Percentiles rank a stretch among this genome's conserved stretches.
Evolutionary conservation across 2,329 filamentous ascomycete genomes (phyloP).

Genomic region (Fusarium denticulatum): DNA sequence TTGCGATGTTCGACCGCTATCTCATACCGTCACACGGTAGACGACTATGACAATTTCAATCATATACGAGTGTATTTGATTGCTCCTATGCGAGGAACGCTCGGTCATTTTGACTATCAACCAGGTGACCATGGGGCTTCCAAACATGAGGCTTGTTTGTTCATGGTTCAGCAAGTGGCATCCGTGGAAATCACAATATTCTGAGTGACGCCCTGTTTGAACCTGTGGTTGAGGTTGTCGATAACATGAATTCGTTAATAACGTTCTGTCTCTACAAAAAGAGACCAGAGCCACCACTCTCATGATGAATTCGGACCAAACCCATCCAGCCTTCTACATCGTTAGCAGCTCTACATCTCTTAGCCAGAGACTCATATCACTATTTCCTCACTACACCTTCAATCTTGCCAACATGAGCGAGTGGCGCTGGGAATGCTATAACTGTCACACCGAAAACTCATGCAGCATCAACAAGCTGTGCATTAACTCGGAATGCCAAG

Average conservation of each 20-base stretch:
- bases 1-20: not conserved
- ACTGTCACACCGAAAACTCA: not conserved
- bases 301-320: not conserved
- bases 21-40: not conserved
- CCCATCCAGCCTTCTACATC: not conserved
- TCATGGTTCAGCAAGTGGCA: not conserved
- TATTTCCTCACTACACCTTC: not conserved
- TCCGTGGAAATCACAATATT: constrained; percentile 2
- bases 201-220: not conserved
- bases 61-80: not conserved
- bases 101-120: not conserved
- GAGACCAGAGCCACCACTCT: not conserved
- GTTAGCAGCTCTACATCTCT: not conserved
- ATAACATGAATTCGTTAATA: not conserved
- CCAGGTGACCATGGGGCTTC: not conserved
- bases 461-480: not conserved
- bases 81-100: not conserved
- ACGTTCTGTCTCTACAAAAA: not conserved
- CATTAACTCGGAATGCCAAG: not conserved
- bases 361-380: not conserved
- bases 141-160: not conserved
- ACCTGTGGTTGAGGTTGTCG: not conserved
- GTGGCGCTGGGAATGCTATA: not conserved
- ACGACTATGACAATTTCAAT: constrained; percentile 6
- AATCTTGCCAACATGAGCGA: not conserved